phyloP scores from a whole-genome alignment of 2,329 filamentous ascomycete genomes.

The Rhynchosporium agropyri region DNA sequence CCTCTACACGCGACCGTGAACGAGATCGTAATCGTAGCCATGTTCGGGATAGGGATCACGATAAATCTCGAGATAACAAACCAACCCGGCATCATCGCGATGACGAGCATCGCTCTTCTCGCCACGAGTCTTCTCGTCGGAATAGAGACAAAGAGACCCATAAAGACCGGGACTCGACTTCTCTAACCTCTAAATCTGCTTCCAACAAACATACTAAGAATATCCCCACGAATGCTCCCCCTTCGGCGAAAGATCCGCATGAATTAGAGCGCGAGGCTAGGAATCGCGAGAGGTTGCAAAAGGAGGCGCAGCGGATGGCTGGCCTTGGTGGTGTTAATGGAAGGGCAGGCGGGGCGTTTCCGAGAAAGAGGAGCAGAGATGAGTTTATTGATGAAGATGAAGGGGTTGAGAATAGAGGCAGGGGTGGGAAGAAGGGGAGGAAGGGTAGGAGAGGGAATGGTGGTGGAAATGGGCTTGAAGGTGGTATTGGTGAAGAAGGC shows the following conservation, averaged over 20 bases:
- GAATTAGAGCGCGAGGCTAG: conserved; percentile 69
- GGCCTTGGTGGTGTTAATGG: conserved; percentile 47
- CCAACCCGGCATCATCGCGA: conserved; percentile 14
- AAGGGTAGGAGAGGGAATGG: conserved; percentile 43
- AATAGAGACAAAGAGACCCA: not conserved
- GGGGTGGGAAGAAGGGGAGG: conserved; percentile 51
- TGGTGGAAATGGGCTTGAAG: no score
- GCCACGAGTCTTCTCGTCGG: conserved; percentile 12
- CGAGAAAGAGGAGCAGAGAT: conserved; percentile 51
- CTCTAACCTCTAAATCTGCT: not conserved
- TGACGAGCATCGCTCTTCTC: conserved; percentile 14
- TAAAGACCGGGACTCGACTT: conserved; percentile 6
- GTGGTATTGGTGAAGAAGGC: conserved; percentile 31
- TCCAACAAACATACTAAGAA: conserved; percentile 13
- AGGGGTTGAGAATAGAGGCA: conserved; percentile 45
- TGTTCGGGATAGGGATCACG: conserved; percentile 44
- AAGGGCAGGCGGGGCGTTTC: not conserved
- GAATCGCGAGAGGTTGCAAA: conserved; percentile 66
- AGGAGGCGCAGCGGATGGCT: conserved; percentile 68
- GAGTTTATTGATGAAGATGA: conserved; percentile 47
- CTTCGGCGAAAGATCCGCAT: conserved; percentile 47
- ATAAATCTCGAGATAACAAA: conserved; percentile 32
- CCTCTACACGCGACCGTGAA: conserved; percentile 47
- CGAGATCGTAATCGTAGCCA: conserved; percentile 46
- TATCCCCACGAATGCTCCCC: conserved; percentile 7